Evolutionary conservation across 1,284 basidiomycete genomes (phyloP).

Genomic region (Takashimella tepidaria): DNA sequence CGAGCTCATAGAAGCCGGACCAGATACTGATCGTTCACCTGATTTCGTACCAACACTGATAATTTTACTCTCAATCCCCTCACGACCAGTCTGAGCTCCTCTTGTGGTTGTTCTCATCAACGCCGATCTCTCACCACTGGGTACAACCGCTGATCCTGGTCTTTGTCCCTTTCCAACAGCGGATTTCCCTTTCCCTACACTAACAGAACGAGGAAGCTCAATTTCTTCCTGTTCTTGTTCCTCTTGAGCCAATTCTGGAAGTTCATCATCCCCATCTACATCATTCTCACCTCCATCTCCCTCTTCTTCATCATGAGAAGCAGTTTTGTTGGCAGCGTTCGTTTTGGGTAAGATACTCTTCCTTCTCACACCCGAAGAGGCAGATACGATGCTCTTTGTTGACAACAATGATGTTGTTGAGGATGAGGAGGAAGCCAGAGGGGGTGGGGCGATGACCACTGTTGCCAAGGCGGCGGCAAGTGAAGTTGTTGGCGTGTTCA

Average conservation of each 20-base stretch:
- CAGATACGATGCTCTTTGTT: not conserved
- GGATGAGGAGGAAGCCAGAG: not conserved
- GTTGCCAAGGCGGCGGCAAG: not conserved
- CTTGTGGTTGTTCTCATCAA: no score
- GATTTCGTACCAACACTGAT: not conserved
- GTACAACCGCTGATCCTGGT: no score
- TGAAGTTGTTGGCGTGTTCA: not conserved
- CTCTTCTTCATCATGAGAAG: no score
- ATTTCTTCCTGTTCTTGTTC: no score
- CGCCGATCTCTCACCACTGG: no score
- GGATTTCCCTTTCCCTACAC: not conserved
- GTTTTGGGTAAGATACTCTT: not conserved
- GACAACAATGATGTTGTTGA: no score
- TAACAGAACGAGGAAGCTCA: no score
- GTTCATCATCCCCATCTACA: not conserved
- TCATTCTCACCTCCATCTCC: not conserved
- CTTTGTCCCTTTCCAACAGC: no score
- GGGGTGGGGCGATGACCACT: not conserved
- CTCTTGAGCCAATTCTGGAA: no score
- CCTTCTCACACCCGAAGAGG: not conserved
- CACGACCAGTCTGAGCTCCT: no score
- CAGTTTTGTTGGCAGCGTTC: no score
- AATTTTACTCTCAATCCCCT: no score
- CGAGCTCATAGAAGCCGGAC: not conserved
- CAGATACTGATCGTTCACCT: not conserved